Conservation (phyloP, 306 rosid genomes). For the Luffa acutangula region DNA sequence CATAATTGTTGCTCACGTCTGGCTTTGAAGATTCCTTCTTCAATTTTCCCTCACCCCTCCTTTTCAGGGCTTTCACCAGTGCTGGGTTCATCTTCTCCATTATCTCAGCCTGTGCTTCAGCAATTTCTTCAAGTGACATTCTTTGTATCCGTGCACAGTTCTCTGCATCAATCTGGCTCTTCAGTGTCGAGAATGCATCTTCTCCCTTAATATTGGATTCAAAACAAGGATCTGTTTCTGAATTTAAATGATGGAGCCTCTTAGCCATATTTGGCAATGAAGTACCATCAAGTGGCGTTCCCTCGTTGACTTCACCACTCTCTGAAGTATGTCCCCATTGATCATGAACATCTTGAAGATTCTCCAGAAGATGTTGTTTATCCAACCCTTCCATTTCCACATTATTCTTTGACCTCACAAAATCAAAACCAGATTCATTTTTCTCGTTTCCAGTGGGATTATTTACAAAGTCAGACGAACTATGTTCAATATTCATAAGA, state of each 20-base stretch:
- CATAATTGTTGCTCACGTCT: constrained; percentile 18
- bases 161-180: constrained; percentile 67
- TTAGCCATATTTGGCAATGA: constrained; percentile 7
- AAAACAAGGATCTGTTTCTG: constrained; percentile 14
- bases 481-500: neutral
- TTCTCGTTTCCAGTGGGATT: neutral
- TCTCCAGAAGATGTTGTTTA: neutral
- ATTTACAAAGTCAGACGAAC: neutral
- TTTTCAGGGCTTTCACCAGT: constrained; percentile 40
- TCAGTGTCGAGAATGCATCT: constrained; percentile 29
- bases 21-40: constrained; percentile 26
- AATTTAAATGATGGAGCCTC: constrained; percentile 13
- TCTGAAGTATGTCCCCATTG: neutral
- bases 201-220: constrained; percentile 21
- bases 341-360: neutral
- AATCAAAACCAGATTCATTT: neutral
- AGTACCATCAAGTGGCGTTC: neutral
- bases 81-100: constrained; percentile 62
- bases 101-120: constrained; percentile 62
- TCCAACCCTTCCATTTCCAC: neutral
- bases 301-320: neutral
- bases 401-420: neutral
- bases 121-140: constrained; percentile 72
- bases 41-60: constrained; percentile 57
- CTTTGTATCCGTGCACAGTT: constrained; percentile 44